These are phyloP conservation scores for Aspergillus tubingensis DNA, from an alignment of 2,329 filamentous ascomycete species.

Conservation along the genomic window DNA sequence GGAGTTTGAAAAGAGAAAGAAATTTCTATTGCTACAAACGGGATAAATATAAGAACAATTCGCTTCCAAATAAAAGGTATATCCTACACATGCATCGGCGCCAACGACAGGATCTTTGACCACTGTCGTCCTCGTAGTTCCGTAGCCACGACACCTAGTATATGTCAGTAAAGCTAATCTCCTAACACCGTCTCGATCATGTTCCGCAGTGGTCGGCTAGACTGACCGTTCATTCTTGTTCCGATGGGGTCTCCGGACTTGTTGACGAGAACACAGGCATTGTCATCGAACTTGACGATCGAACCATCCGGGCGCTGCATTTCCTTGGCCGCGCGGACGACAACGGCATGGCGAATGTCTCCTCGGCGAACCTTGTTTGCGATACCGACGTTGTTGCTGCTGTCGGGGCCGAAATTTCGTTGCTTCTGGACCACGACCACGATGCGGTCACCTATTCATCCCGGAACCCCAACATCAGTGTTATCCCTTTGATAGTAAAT, in stretches of 20 bases:
- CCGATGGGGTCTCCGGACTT: conserved; percentile 96
- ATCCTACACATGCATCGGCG: conserved; percentile 73
- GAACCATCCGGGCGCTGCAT: conserved; percentile 84
- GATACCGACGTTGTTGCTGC: conserved; percentile 70
- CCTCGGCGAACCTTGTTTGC: conserved; percentile 94
- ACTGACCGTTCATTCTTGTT: conserved; percentile 76
- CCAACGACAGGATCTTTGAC: conserved; percentile 97
- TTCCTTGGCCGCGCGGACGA: conserved; percentile 89
- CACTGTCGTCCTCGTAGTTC: conserved; percentile 92
- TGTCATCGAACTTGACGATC: conserved; percentile 92
- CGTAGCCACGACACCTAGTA: conserved; percentile 76
- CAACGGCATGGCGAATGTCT: conserved; percentile 92
- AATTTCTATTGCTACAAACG: conserved; percentile 35
- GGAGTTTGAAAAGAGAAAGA: conserved; percentile 12
- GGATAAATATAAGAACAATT: conserved; percentile 27
- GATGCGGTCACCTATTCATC: conserved; percentile 78
- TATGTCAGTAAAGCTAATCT: conserved; percentile 19
- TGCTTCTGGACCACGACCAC: conserved; percentile 98
- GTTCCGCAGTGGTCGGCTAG: neutral
- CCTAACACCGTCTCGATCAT: too few species aligned
- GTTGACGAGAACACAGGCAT: conserved; percentile 95
- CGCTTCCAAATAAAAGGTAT: conserved; percentile 34
- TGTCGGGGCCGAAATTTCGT: conserved; percentile 71
- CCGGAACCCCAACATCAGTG: conserved; percentile 11
- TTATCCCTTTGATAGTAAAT: neutral